Percentiles rank a stretch among this genome's conserved stretches.
Conservation (phyloP, 2,329 filamentous ascomycete species). For the Ceratocystis diversiconidia region DNA sequence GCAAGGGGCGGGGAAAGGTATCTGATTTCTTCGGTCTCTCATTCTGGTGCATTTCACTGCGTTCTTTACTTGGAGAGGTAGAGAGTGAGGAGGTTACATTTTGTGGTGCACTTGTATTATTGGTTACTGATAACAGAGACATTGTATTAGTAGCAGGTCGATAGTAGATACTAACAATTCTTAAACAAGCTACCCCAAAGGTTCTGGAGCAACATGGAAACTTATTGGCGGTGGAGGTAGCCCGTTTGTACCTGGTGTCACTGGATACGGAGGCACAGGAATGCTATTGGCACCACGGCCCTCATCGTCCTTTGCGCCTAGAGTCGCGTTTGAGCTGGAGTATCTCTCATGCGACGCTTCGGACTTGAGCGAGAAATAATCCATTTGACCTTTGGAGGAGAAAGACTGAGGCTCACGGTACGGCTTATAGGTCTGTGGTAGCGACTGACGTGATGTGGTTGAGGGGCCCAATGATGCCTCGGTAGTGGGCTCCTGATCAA, state of each 20-base stretch:
- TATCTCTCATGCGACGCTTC: slow-evolving; percentile 2
- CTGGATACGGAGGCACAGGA: slow-evolving; percentile 16
- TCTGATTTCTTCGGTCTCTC: slow-evolving; percentile 2
- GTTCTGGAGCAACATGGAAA: slow-evolving; percentile 10
- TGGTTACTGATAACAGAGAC: slow-evolving; percentile 3
- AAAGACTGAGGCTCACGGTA: slow-evolving; percentile 13
- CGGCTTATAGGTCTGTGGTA: slow-evolving; percentile 16
- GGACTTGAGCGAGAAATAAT: slow-evolving; percentile 12
- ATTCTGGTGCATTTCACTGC: slow-evolving; percentile 6
- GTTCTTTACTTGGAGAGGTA: slow-evolving; percentile 5
- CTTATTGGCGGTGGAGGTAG: slow-evolving; percentile 16
- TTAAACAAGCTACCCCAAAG: not conserved
- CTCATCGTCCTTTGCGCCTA: not conserved
- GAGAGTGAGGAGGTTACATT: not conserved
- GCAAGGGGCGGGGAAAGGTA: not conserved
- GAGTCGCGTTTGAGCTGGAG: not conserved
- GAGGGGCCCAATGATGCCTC: not conserved
- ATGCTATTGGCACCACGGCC: not conserved
- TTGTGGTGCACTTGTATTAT: not conserved
- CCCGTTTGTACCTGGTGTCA: slow-evolving; percentile 14
- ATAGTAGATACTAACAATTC: not conserved
- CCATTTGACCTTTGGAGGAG: slow-evolving; percentile 11
- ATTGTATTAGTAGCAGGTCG: slow-evolving; percentile 1
- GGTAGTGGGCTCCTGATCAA: not conserved
- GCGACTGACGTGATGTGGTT: slow-evolving; percentile 4